Evolutionary conservation across 202 grass and related monocot genomes (phyloP).

Genomic region (Bolboschoenoplectus hybrid): DNA sequence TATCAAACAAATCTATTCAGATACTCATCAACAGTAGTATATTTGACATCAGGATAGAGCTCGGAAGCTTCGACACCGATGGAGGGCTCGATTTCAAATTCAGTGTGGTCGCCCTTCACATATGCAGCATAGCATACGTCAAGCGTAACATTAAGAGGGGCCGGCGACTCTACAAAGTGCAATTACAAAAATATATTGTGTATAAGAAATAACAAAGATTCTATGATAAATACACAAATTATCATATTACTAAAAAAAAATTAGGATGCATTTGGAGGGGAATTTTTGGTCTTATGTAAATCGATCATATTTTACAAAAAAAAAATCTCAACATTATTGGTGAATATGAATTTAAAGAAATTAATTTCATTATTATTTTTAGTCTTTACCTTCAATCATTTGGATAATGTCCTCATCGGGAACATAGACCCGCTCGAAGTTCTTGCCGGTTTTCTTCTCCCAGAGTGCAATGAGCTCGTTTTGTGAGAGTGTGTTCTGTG

Average conservation of each 20-base stretch:
- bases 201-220: too few relatives aligned
- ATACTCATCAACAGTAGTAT: slow-evolving; percentile 29
- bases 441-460: slow-evolving; percentile 47
- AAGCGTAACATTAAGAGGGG: background rate
- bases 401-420: slow-evolving; percentile 40
- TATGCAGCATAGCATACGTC: slow-evolving; percentile 14
- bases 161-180: background rate
- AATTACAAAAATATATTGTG: background rate
- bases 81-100: slow-evolving; percentile 37
- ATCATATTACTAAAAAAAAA: too few relatives aligned
- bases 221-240: too few relatives aligned
- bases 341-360: too few relatives aligned
- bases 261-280: too few relatives aligned
- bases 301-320: too few relatives aligned
- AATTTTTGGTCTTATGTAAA: too few relatives aligned
- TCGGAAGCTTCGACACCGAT: slow-evolving; percentile 25
- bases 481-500: slow-evolving; percentile 35
- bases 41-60: slow-evolving; percentile 44
- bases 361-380: too few relatives aligned
- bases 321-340: too few relatives aligned
- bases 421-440: slow-evolving; percentile 37
- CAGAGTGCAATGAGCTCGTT: slow-evolving; percentile 36
- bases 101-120: slow-evolving; percentile 33
- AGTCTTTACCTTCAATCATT: slow-evolving; percentile 42
- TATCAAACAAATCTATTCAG: slow-evolving; percentile 21